A percentile compares a stretch with the other conserved stretches of the same genome.
Evolutionary conservation across 2,329 filamentous ascomycete species (phyloP).

Genomic region (Penicillium nordicum): DNA sequence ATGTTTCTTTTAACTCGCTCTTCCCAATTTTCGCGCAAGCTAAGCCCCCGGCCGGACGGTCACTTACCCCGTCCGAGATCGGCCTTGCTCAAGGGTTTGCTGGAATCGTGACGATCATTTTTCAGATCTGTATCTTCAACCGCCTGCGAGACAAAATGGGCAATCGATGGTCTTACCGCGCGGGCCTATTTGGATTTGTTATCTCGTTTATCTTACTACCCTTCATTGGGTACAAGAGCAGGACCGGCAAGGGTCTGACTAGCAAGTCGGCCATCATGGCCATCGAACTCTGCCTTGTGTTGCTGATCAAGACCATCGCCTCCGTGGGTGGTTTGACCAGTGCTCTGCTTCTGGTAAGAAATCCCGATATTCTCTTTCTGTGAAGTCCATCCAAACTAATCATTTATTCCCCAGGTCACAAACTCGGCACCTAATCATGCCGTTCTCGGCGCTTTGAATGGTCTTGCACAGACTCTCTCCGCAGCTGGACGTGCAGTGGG

Average conservation of each 20-base stretch:
- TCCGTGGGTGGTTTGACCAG: slow-evolving; percentile 86
- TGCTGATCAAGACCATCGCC: slow-evolving; percentile 86
- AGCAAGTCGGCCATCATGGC: slow-evolving; percentile 70
- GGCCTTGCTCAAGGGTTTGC: slow-evolving; percentile 82
- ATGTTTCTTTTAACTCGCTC: slow-evolving; percentile 91
- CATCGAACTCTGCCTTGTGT: slow-evolving; percentile 70
- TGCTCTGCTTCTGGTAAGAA: slow-evolving; percentile 74
- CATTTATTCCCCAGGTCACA: slow-evolving; percentile 62
- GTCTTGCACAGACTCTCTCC: slow-evolving; percentile 87
- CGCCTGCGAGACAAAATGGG: slow-evolving; percentile 73
- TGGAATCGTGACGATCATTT: slow-evolving; percentile 78
- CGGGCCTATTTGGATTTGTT: slow-evolving; percentile 74
- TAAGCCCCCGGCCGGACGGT: slow-evolving; percentile 69
- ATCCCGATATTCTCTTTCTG: neutral
- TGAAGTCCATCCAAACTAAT: neutral
- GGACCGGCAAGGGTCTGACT: slow-evolving; percentile 56
- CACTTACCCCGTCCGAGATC: slow-evolving; percentile 72
- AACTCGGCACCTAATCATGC: slow-evolving; percentile 86
- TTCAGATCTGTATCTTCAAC: slow-evolving; percentile 83
- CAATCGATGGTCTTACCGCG: slow-evolving; percentile 79
- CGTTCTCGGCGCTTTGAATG: slow-evolving; percentile 85
- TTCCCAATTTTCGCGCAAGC: slow-evolving; percentile 90
- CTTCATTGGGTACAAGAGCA: slow-evolving; percentile 75
- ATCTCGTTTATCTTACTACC: slow-evolving; percentile 84
- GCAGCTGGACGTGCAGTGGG: slow-evolving; percentile 85